These are phyloP conservation scores for Mangifera indica DNA, from an alignment of 345 rosid genomes.

Conservation along the genomic window DNA sequence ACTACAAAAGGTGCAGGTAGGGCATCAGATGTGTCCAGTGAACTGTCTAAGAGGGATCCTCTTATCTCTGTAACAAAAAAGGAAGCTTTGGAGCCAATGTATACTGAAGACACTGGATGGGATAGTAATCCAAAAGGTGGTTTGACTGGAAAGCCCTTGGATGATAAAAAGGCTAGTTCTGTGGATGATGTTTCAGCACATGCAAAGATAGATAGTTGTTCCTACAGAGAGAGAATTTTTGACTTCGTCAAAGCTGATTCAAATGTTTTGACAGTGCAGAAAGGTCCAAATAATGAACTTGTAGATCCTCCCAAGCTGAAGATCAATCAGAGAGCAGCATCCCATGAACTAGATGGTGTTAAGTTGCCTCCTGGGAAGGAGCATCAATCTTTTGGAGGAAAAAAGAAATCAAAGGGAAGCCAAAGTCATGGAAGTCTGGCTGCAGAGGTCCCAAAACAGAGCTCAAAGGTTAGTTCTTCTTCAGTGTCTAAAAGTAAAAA, in stretches of 20 bases:
- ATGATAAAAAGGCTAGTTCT: slow-evolving; percentile 48
- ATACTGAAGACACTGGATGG: slow-evolving; percentile 38
- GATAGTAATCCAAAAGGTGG: slow-evolving; percentile 47
- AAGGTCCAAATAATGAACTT: slow-evolving; percentile 37
- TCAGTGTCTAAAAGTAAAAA: slow-evolving; percentile 47
- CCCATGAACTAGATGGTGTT: slow-evolving; percentile 38
- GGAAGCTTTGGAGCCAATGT: slow-evolving; percentile 36
- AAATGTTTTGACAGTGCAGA: slow-evolving; percentile 37
- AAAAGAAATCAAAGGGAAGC: slow-evolving; percentile 51
- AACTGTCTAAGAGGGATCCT: slow-evolving; percentile 41
- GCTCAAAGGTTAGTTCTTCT: slow-evolving; percentile 40
- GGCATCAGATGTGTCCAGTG: slow-evolving; percentile 36
- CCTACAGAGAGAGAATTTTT: slow-evolving; percentile 41
- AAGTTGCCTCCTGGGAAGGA: slow-evolving; percentile 49
- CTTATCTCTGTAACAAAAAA: slow-evolving; percentile 35
- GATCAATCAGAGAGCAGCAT: slow-evolving; percentile 37
- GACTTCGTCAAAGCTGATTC: slow-evolving; percentile 40
- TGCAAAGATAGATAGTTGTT: slow-evolving; percentile 44
- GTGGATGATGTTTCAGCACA: slow-evolving; percentile 34
- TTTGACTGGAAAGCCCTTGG: slow-evolving; percentile 48
- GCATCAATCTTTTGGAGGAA: slow-evolving; percentile 42
- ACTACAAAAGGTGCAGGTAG: slow-evolving; percentile 31
- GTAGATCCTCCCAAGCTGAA: slow-evolving; percentile 44
- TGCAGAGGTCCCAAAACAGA: slow-evolving; percentile 42
- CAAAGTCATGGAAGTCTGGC: slow-evolving; percentile 31